phyloP scores from a whole-genome alignment of 305 asterid species.

The Fraxinus greggii region DNA sequence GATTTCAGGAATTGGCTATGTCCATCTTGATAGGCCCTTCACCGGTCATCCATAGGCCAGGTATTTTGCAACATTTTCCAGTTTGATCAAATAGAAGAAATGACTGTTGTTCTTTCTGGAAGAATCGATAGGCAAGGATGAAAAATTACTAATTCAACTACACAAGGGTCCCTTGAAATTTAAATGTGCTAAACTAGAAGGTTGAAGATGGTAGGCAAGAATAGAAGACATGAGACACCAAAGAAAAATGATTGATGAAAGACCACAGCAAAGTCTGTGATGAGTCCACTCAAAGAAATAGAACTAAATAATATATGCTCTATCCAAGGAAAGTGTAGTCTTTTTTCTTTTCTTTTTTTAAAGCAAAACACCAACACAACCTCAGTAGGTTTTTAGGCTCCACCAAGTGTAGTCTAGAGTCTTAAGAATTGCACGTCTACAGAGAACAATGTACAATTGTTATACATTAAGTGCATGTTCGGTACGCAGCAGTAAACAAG shows the following conservation, averaged over 20 bases:
- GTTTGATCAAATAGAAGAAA: neutral
- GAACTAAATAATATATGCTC: neutral
- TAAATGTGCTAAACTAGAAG: neutral
- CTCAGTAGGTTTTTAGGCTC: neutral
- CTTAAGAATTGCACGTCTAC: neutral
- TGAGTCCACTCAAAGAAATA: neutral
- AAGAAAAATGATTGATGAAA: neutral
- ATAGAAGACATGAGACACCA: neutral
- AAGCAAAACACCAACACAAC: too few species aligned
- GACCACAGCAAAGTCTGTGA: neutral
- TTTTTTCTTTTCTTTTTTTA: neutral
- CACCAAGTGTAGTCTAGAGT: neutral
- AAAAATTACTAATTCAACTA: neutral
- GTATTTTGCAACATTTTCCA: neutral
- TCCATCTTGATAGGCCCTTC: neutral
- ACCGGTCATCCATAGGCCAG: neutral
- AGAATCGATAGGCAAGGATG: neutral
- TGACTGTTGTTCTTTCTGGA: neutral
- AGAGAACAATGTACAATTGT: neutral
- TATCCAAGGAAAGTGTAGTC: neutral
- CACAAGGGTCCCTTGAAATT: neutral
- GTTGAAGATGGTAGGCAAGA: neutral
- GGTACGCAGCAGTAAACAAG: neutral
- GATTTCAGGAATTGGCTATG: neutral
- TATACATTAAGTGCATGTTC: neutral